phyloP scores from a whole-genome alignment of 805 yeast genomes.

The Kluyveromyces aestuarii region DNA sequence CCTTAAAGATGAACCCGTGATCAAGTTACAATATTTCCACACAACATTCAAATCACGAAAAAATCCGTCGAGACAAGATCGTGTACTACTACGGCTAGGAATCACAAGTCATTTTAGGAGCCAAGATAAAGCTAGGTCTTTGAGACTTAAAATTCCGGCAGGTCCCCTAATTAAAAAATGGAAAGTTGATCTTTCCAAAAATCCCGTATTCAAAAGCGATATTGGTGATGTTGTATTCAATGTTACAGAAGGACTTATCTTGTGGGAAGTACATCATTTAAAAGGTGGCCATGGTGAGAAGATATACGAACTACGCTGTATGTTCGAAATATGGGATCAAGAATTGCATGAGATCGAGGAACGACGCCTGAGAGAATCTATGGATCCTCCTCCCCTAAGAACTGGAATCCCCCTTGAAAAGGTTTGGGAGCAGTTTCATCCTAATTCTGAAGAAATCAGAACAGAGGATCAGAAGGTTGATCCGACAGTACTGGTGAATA shows the following conservation, averaged over 20 bases:
- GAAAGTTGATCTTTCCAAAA: constrained; percentile 35
- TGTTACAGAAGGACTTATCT: constrained; percentile 56
- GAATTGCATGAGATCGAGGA: constrained; percentile 16
- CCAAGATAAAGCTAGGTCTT: constrained; percentile 26
- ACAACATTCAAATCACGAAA: constrained; percentile 20
- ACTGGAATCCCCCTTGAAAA: constrained; percentile 26
- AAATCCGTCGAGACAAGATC: constrained; percentile 8
- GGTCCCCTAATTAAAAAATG: constrained; percentile 28
- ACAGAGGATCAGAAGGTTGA: not conserved
- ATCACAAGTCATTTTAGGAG: constrained; percentile 28
- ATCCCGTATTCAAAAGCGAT: constrained; percentile 62
- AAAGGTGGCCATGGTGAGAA: constrained; percentile 47
- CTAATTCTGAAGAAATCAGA: constrained; percentile 5
- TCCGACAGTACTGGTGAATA: constrained; percentile 30
- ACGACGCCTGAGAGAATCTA: constrained; percentile 21
- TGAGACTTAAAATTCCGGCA: constrained; percentile 26
- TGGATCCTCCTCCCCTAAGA: constrained; percentile 32
- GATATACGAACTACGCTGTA: constrained; percentile 47
- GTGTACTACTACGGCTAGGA: constrained; percentile 15
- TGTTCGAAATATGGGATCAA: constrained; percentile 31
- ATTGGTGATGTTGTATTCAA: constrained; percentile 63
- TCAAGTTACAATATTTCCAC: constrained; percentile 19
- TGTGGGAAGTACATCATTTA: constrained; percentile 64
- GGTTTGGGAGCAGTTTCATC: constrained; percentile 25
- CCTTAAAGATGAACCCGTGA: constrained; percentile 31